Evolutionary conservation across 371 early-diverging fungal species (phyloP).

Genomic region (Entomophthora muscae): DNA sequence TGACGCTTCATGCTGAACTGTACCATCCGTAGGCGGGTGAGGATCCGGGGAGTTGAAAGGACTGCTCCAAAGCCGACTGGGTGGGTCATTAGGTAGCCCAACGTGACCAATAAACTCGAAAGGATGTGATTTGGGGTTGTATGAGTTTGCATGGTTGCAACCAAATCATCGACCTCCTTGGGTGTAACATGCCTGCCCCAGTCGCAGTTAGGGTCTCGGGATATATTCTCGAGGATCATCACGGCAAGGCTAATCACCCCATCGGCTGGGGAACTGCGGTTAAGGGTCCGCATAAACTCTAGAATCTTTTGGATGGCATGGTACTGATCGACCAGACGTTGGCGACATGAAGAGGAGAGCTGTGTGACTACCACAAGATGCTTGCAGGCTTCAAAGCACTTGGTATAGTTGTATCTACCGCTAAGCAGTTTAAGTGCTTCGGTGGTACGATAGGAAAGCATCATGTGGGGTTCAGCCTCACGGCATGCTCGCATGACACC

Average conservation of each 20-base stretch:
- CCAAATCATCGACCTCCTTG: too few species aligned
- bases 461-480: conserved; percentile 16
- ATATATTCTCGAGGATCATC: conserved; percentile 19
- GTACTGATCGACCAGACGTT: too few species aligned
- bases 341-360: conserved; percentile 19
- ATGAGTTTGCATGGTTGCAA: background rate
- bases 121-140: background rate
- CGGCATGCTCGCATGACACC: too few species aligned
- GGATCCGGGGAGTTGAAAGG: too few species aligned
- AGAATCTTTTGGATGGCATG: conserved; percentile 16
- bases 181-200: too few species aligned
- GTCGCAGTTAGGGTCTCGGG: conserved; percentile 13
- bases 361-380: conserved; percentile 17
- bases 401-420: background rate
- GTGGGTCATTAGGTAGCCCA: background rate
- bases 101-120: background rate
- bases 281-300: conserved; percentile 17
- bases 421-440: conserved; percentile 17
- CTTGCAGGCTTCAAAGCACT: background rate
- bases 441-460: conserved; percentile 19
- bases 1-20: too few species aligned
- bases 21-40: too few species aligned
- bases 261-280: conserved; percentile 19
- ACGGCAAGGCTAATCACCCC: conserved; percentile 18
- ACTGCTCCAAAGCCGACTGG: too few species aligned